Evolutionary conservation across 2,329 filamentous ascomycete species (phyloP).

Genomic region (Onygenales sp.): DNA sequence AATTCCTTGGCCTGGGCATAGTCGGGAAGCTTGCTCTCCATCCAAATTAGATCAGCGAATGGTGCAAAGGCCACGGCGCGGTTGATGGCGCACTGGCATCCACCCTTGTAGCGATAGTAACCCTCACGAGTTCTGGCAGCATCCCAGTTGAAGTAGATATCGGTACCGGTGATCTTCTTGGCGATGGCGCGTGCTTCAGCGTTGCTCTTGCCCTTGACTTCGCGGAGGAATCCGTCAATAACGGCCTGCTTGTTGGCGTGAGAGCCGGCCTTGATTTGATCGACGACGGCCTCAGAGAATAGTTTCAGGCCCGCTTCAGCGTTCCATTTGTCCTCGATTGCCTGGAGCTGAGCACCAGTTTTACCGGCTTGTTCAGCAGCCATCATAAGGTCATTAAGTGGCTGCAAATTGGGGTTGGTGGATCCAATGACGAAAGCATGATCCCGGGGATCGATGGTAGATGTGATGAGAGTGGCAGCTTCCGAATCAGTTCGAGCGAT

Average conservation of each 20-base stretch:
- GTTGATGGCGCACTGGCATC: conserved; percentile 84
- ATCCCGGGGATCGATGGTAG: conserved; percentile 90
- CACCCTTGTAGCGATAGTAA: conserved; percentile 86
- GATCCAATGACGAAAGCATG: conserved; percentile 85
- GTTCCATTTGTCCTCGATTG: conserved; percentile 85
- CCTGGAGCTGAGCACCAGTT: conserved; percentile 68
- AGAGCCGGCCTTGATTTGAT: conserved; percentile 63
- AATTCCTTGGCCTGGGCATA: conserved; percentile 88
- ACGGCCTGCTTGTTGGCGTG: conserved; percentile 57
- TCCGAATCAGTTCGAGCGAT: conserved; percentile 95
- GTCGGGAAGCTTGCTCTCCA: conserved; percentile 96
- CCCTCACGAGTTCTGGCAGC: conserved; percentile 86
- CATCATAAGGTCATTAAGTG: conserved; percentile 84
- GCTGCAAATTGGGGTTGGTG: conserved; percentile 76
- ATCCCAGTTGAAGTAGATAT: conserved; percentile 93
- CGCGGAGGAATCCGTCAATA: conserved; percentile 55
- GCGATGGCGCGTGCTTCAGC: conserved; percentile 71
- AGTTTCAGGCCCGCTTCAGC: conserved; percentile 70
- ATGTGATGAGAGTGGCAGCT: conserved; percentile 92
- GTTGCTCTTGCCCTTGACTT: conserved; percentile 76
- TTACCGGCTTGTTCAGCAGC: conserved; percentile 77
- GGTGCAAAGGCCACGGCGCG: conserved; percentile 85
- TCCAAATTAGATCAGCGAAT: conserved; percentile 95
- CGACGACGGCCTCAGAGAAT: conserved; percentile 82
- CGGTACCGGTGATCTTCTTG: conserved; percentile 63